Base-by-base conservation (phyloP, 2,329 filamentous ascomycete genomes). In the Samsoniella hepiali region DNA sequence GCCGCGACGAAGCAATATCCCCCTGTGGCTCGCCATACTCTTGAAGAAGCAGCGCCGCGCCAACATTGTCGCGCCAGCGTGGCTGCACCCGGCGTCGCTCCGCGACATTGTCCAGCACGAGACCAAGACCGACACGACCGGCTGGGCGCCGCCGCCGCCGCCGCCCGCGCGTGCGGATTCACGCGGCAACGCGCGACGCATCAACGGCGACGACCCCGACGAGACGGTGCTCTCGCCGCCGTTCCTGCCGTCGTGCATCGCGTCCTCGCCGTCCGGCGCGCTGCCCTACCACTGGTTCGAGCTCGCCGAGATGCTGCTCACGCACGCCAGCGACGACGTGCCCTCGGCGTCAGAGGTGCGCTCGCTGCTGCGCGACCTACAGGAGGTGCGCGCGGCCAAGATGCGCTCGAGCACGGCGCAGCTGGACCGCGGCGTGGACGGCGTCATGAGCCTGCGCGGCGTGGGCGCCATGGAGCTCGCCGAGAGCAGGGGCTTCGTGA, bases 231-330 rank as follows among this genome's bases (percentile, higher is more conserved):
- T 87, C 0, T 86, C 88, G 0, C 86, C 93, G 4, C 94, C 94
- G 0, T 97, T 97, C 72, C 77, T 96, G 1, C 85, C 87, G 1
- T 88, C 88, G 17, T 91, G 90, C 67, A 93, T 89, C 0, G 86
- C 88, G 27, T 80, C 85, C 54, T 85, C 89, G 1, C 86, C 88
- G 9, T 78, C 87, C 0, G 86, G 87, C 47, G 86, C 88, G 15
- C 80, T 99, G 38, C 95, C 95, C 0, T 98, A 96, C 73, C 94
- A 98, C 78, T 99, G 94, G 93, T 84, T 96, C 49, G 95, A 98
- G 77, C 79, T 98, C 9, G 89, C 90, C 22, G 93, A 97, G 76
- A 87, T 96, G 73, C 80, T 99, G 53, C 84, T 99, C 2, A 90
- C 93, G 54, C 89, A 91, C 62, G 93, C 93, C 4, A 83, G 86